These are phyloP conservation scores for Coemansia javaensis DNA, from an alignment of 192 early-diverging fungal species.

Conservation along the genomic window DNA sequence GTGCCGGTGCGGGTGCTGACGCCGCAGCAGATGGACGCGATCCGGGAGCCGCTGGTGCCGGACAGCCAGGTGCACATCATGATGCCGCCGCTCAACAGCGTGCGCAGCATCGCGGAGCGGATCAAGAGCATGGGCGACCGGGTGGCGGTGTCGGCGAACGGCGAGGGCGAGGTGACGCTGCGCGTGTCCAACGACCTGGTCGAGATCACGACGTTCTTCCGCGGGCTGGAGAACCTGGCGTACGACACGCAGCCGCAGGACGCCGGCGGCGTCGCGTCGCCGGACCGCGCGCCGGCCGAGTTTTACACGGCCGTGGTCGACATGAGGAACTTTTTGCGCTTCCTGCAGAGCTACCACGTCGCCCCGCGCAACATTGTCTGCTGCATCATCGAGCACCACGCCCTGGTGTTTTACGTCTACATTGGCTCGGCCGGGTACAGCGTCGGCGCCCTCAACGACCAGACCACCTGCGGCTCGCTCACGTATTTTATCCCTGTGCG, in stretches of 20 bases:
- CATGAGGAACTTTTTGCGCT: constrained; percentile 71
- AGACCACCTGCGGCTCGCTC: constrained; percentile 42
- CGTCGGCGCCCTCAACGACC: constrained; percentile 23
- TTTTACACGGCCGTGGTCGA: constrained; percentile 66
- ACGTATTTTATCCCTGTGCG: constrained; percentile 47
- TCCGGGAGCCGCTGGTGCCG: constrained; percentile 58
- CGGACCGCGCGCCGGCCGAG: constrained; percentile 26
- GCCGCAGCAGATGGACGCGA: constrained; percentile 51
- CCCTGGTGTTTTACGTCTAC: constrained; percentile 51
- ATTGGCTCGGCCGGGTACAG: constrained; percentile 34
- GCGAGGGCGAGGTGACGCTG: constrained; percentile 60
- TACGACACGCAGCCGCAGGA: constrained; percentile 51
- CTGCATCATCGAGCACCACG: constrained; percentile 49
- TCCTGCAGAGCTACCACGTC: constrained; percentile 69
- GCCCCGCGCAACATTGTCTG: constrained; percentile 77
- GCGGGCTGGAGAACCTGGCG: constrained; percentile 56
- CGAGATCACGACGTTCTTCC: constrained; percentile 56
- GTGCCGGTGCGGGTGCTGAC: constrained; percentile 57
- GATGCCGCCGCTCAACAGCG: constrained; percentile 62
- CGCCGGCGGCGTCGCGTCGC: constrained; percentile 16
- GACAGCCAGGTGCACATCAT: constrained; percentile 68
- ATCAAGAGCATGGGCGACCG: constrained; percentile 59
- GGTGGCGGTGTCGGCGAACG: constrained; percentile 66
- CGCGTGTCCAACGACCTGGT: constrained; percentile 57
- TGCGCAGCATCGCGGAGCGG: constrained; percentile 63